These are phyloP conservation scores for Colletotrichum gigasporum DNA, from an alignment of 2,329 filamentous ascomycete species.

Conservation along the genomic window DNA sequence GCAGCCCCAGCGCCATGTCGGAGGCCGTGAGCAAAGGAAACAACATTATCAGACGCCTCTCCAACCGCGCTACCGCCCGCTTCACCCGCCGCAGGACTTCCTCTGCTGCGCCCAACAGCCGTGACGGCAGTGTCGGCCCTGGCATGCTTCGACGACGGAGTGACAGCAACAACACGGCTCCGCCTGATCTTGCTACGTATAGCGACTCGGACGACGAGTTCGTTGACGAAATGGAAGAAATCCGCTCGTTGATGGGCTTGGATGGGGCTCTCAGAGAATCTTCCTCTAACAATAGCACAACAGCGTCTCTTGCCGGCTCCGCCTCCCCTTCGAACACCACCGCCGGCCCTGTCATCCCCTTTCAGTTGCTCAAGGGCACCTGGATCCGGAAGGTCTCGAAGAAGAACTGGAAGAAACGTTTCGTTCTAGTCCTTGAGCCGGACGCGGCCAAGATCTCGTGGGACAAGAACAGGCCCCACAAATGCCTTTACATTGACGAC, in stretches of 20 bases:
- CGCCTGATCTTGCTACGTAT: slow-evolving; percentile 56
- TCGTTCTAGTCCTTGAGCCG: slow-evolving; percentile 78
- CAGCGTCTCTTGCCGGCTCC: slow-evolving; percentile 56
- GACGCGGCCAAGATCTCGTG: slow-evolving; percentile 88
- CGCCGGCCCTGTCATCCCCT: slow-evolving; percentile 79
- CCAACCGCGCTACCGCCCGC: slow-evolving; percentile 78
- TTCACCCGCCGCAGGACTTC: slow-evolving; percentile 77
- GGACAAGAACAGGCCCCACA: slow-evolving; percentile 81
- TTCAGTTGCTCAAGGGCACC: slow-evolving; percentile 81
- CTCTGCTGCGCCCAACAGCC: slow-evolving; percentile 77
- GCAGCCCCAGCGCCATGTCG: slow-evolving; percentile 65
- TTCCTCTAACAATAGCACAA: slow-evolving; percentile 58
- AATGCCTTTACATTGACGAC: slow-evolving; percentile 93
- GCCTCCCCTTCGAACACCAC: slow-evolving; percentile 48
- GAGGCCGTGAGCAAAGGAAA: slow-evolving; percentile 48
- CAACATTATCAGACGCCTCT: slow-evolving; percentile 82
- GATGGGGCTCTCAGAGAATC: slow-evolving; percentile 57
- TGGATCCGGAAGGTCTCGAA: slow-evolving; percentile 85
- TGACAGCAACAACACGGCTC: slow-evolving; percentile 82
- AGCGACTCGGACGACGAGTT: slow-evolving; percentile 68
- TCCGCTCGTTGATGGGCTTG: slow-evolving; percentile 48
- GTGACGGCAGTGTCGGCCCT: slow-evolving; percentile 89
- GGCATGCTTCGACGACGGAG: slow-evolving; percentile 88
- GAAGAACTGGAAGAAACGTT: slow-evolving; percentile 77
- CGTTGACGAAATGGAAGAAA: slow-evolving; percentile 60